Conservation (phyloP, 805 yeast species). For the Pichia pseudocactophila region DNA sequence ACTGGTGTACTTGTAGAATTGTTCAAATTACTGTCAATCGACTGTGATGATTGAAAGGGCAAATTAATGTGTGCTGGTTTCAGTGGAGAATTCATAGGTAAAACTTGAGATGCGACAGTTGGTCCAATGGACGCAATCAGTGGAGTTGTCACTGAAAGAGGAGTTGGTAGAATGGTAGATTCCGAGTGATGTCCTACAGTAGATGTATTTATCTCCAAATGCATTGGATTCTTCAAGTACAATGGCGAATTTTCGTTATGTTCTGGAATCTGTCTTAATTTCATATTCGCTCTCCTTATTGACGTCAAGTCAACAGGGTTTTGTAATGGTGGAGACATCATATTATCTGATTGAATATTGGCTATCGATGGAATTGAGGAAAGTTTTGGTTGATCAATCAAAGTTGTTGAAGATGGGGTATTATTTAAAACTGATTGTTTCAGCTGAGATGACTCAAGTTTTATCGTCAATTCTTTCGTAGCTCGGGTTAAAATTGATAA, state of each 20-base stretch:
- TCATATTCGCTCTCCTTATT: neutral
- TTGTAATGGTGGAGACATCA: neutral
- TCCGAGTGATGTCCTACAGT: neutral
- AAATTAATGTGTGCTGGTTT: conserved; percentile 5
- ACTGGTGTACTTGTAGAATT: neutral
- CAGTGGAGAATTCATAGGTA: conserved; percentile 25
- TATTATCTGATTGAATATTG: conserved; percentile 18
- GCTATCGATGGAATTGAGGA: conserved; percentile 30
- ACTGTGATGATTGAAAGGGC: neutral
- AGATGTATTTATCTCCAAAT: neutral
- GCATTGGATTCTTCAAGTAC: conserved; percentile 3
- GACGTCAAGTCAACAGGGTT: neutral
- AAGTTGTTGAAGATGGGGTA: conserved; percentile 12
- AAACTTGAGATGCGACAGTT: conserved; percentile 27
- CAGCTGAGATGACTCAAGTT: conserved; percentile 59
- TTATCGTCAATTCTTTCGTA: conserved; percentile 86
- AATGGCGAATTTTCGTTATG: conserved; percentile 6
- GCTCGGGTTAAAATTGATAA: conserved; percentile 77
- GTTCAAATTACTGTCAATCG: conserved; percentile 1
- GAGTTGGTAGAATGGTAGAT: conserved; percentile 3
- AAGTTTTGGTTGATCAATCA: conserved; percentile 27
- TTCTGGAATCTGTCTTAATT: conserved; percentile 10
- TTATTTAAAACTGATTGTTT: conserved; percentile 23
- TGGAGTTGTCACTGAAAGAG: conserved; percentile 28
- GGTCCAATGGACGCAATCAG: conserved; percentile 29